Base-by-base conservation (phyloP, 495 filamentous ascomycete species). In the Lophiostoma macrostomum region DNA sequence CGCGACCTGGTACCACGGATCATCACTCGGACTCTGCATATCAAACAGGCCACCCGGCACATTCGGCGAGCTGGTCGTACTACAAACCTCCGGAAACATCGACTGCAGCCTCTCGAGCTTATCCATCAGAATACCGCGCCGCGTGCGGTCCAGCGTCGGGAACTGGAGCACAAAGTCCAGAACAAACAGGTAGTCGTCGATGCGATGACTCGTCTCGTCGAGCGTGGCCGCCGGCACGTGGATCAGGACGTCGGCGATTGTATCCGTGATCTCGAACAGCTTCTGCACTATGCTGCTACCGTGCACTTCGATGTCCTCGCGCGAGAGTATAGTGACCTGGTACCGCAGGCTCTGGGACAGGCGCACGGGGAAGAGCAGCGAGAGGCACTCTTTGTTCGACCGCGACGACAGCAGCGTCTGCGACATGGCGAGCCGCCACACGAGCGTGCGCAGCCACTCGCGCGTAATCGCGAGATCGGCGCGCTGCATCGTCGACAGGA, bases 381-480 rank as follows among this genome's bases (percentile, higher is more conserved):
- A 76, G 44, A 84, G 69, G 16, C 73, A 74, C 14, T 73, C 66
- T 31, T 80, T 71, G 31, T 29, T 29, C 66, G 67, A 13, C 67
- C 68, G 14, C 54, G 64, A 30, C 66, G 50, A 73, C 22, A 81
- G 76, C 0, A 80, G 71, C 18, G 72, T 67, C 58, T 77, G 72
- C 0, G 70, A 72, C 72, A 82, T 80, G 5, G 79, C 79, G 19
- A 78, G 65, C 39, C 78, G 81, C 81, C 81, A 84, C 54, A 82
- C 74, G 57, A 82, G 78, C 0, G 77, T 69, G 18, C 78, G 74
- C 0, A 84, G 73, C 81, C 81, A 84, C 57, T 84, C 80, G 55
- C 80, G 77, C 0, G 79, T 83, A 47, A 82, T 74, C 44, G 78
- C 69, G 19, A 83, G 75, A 56, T 84, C 80, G n/a, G 80, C 78